Evolutionary conservation across 345 rosid genomes (phyloP).

Genomic region (Brassica incana): DNA sequence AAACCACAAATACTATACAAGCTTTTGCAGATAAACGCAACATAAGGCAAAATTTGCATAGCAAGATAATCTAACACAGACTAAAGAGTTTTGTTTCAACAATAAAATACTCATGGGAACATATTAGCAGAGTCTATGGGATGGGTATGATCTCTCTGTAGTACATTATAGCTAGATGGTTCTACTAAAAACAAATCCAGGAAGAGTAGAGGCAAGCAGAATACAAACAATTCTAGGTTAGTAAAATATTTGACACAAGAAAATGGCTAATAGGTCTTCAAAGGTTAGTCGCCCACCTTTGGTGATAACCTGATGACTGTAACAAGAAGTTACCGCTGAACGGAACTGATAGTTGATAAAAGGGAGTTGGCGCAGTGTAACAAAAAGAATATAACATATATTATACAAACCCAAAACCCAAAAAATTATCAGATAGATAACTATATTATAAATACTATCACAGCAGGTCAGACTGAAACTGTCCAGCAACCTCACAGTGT

Average conservation of each 20-base stretch:
- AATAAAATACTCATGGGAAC: not conserved
- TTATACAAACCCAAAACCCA: not conserved
- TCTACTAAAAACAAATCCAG: not conserved
- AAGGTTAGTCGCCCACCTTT: slow-evolving; percentile 23
- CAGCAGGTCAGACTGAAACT: slow-evolving; percentile 9
- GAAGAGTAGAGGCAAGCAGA: not conserved
- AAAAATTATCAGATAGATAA: not conserved
- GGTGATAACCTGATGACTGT: slow-evolving; percentile 23
- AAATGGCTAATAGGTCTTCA: slow-evolving; percentile 14
- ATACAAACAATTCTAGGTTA: slow-evolving; percentile 9
- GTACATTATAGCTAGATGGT: slow-evolving; percentile 14
- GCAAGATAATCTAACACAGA: slow-evolving; percentile 20
- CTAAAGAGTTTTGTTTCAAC: not conserved
- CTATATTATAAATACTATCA: slow-evolving; percentile 20
- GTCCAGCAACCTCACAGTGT: slow-evolving; percentile 17
- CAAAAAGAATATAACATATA: not conserved
- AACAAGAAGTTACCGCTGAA: slow-evolving; percentile 16
- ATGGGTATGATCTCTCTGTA: slow-evolving; percentile 1
- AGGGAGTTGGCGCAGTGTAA: not conserved
- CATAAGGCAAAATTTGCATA: not conserved
- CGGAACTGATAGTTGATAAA: not conserved
- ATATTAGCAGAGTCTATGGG: not conserved
- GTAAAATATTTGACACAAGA: not conserved
- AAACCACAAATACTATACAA: slow-evolving; percentile 53
- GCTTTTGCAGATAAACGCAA: slow-evolving; percentile 43